phyloP scores from a whole-genome alignment of 2,329 filamentous ascomycete genomes.

The Didymella keratinophila region DNA sequence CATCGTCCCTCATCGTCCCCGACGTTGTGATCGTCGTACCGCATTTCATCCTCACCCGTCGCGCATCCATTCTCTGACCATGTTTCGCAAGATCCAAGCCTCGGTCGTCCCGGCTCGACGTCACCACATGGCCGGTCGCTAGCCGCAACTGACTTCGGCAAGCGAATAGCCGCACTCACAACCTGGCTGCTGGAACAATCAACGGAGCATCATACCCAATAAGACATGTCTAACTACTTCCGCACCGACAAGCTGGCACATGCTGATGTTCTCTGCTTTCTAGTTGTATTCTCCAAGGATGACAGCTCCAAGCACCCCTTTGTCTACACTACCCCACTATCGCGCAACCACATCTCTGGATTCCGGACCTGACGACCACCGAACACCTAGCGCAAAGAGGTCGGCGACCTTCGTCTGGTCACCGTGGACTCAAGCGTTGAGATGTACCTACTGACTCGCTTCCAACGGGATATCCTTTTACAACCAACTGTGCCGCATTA shows the following conservation, averaged over 20 bases:
- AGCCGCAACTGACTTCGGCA: slow-evolving; percentile 3
- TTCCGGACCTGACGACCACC: slow-evolving; percentile 8
- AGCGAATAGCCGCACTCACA: background rate
- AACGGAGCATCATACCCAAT: slow-evolving; percentile 2
- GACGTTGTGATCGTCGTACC: background rate
- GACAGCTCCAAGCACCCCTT: slow-evolving; percentile 1
- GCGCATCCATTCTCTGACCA: background rate
- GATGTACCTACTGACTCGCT: background rate
- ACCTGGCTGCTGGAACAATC: slow-evolving; percentile 10
- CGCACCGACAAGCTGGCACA: background rate
- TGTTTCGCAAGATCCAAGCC: background rate
- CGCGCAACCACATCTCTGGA: background rate
- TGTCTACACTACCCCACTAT: slow-evolving; percentile 9
- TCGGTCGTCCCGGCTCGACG: slow-evolving; percentile 12
- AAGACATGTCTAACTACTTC: background rate
- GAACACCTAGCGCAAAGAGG: slow-evolving; percentile 9
- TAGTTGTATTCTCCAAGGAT: slow-evolving; percentile 4
- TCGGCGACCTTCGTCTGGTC: slow-evolving; percentile 10
- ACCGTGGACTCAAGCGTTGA: background rate
- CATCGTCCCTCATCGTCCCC: background rate
- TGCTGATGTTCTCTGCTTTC: slow-evolving; percentile 6
- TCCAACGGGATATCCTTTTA: background rate
- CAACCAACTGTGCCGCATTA: slow-evolving; percentile 1
- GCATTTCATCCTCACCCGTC: background rate
- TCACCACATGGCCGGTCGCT: slow-evolving; percentile 6